Evolutionary conservation across 345 rosid genomes (phyloP), one percentile per base, ranked within the genome.

Genomic region (Euclidium syriacum): DNA sequence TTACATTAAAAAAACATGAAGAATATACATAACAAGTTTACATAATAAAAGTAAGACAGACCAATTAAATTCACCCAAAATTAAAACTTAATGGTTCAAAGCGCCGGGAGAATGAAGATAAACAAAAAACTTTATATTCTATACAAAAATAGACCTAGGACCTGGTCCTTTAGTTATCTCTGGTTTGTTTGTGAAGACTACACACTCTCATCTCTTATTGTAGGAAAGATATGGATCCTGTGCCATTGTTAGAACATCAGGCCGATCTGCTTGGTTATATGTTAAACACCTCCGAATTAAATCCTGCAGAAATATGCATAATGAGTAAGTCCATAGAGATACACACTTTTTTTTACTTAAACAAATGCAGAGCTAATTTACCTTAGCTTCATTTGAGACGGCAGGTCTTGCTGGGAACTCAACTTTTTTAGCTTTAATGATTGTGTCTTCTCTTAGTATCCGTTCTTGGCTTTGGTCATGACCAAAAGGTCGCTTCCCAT

Each of bases 401-500:
- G 92, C 70, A 56, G 96, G 99, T 78, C 89, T 85, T 43, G 97
- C 61, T 41, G 99, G 99, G 76, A 94, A 94, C 48, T 94, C 99
- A 40, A 90, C 97, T 70, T 78, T 94, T 55, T 86, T 90, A 39
- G 99, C 99, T 77, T 90, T 90, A 59, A 87, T 90, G 64, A 94
- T 94, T 53, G 99, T 94, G 70, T 90, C 99, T 65, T 94, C 99
- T 0, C 96, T 84, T 46, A 94, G 71, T 68, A 94, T 95, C 61
- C 96, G 79, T 77, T 95, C 99, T 75, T 95, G 97, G 71, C 83
- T 81, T 70, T 90, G 99, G 72, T 95, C 99, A 70, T 95, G 97
- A 51, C 99, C 99, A 74, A 95, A 90, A 64, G 97, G 99, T 41
- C 97, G 90, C 65, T 82, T 84, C 33, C 94, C 95, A 65, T 86